These are phyloP conservation scores for Floccularia luteovirens DNA, from an alignment of 768 basidiomycete species.

Conservation along the genomic window DNA sequence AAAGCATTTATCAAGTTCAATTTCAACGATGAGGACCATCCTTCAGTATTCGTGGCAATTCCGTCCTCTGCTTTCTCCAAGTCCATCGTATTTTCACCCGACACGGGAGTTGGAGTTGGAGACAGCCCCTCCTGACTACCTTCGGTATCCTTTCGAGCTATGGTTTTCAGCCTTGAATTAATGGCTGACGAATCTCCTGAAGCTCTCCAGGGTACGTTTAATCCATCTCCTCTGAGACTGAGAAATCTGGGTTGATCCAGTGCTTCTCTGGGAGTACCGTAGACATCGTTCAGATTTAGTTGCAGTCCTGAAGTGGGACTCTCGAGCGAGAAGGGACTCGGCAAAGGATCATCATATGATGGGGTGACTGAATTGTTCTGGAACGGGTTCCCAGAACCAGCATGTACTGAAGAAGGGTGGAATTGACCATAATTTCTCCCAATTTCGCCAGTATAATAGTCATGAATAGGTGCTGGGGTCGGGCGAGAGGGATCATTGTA, in stretches of 20 bases:
- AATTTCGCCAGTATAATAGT: conserved; percentile 12
- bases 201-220: conserved; percentile 21
- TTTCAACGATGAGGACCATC: conserved; percentile 35
- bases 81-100: conserved; percentile 14
- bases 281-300: conserved; percentile 4
- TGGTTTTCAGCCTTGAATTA: conserved; percentile 13
- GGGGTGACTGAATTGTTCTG: too few relatives aligned
- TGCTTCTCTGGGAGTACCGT: conserved; percentile 16
- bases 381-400: too few relatives aligned
- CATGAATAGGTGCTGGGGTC: conserved; percentile 6
- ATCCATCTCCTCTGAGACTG: conserved; percentile 19
- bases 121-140: conserved; percentile 10
- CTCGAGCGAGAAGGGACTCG: conserved; percentile 12
- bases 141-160: conserved; percentile 10
- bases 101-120: conserved; percentile 15
- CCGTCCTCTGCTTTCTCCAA: conserved; percentile 11
- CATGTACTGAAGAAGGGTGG: too few relatives aligned
- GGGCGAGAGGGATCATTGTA: conserved; percentile 9
- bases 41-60: conserved; percentile 11
- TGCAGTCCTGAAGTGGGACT: conserved; percentile 10
- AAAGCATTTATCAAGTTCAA: conserved; percentile 41
- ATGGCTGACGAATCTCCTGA: conserved; percentile 10
- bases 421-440: too few relatives aligned
- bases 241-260: conserved; percentile 22
- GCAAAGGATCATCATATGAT: too few relatives aligned